These are phyloP conservation scores for Fraxinus dipetala DNA, from an alignment of 305 asterid species.

Conservation along the genomic window DNA sequence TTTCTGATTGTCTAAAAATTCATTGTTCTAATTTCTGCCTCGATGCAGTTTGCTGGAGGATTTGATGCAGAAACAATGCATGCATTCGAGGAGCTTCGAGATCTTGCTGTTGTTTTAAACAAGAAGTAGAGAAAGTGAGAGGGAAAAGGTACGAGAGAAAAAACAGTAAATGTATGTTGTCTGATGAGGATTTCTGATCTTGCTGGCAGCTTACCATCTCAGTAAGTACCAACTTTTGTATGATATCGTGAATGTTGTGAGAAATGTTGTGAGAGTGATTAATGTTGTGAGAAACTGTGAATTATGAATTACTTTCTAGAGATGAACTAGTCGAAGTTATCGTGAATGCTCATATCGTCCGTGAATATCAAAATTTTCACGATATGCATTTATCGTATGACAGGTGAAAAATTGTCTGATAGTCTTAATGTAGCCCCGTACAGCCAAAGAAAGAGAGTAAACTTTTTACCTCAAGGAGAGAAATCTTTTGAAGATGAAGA, in stretches of 20 bases:
- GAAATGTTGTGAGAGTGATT: neutral
- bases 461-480: neutral
- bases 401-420: neutral
- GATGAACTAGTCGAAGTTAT: neutral
- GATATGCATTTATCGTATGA: neutral
- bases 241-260: neutral
- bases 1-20: neutral
- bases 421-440: neutral
- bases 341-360: neutral
- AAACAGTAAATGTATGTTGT: neutral
- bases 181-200: conserved; percentile 9
- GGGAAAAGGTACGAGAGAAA: neutral
- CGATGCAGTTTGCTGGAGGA: conserved; percentile 91
- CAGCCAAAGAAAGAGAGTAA: neutral
- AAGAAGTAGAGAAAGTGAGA: conserved; percentile 34
- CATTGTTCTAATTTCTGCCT: neutral
- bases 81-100: conserved; percentile 88
- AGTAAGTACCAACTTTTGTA: conserved; percentile 38
- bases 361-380: neutral
- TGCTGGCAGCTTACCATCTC: conserved; percentile 58
- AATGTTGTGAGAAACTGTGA: neutral
- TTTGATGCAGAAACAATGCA: conserved; percentile 94
- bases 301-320: neutral
- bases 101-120: conserved; percentile 70
- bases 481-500: neutral